Evolutionary conservation across 768 basidiomycete genomes (phyloP), one percentile per base, ranked within the genome.

Genomic region (Plicaturopsis crispa): DNA sequence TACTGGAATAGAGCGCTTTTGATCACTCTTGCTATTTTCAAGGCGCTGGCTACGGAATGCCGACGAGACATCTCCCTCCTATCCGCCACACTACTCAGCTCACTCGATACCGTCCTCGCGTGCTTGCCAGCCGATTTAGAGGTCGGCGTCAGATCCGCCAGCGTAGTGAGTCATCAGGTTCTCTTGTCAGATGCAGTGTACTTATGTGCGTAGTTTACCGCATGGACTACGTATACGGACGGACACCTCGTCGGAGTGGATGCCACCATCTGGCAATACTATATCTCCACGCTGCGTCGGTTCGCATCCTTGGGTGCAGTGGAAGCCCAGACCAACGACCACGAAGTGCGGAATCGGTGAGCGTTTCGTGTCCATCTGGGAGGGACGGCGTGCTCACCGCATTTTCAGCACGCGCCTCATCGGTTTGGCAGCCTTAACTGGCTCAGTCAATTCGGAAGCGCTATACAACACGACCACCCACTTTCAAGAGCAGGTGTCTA

Each of bases 171-270:
- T 36, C 13, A 18, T 19, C 35, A 19, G 38, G 28, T 17, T 36
- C 30, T 41, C 38, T 17, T 38, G 13, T 40, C 21, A 17, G 22
- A 21, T 16, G 14, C 17, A 34, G 24, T 40, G n/a, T 35, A 24
- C 11, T 49, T 5, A 43, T 24, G 32, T 3, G 13, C n/a, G 22
- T 48, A 92, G 84, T 90, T 94, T 50, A 86, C 83, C 3, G 83
- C 89, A 1, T 97, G 89, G 84, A 83, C 84, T 14, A 92, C 91
- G 12, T 96, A 81, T 48, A 90, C 92, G 16, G 84, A 93, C 48
- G 89, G 90, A 0, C 79, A 80, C 38, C 65, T 85, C 28, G 78
- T 93, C 45, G 87, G 85, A 19, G 75, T 81, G 10, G 91, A 94
- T 51, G 73, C 73, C 39, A 60, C 53, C 21, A 62, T 88, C 35